Evolutionary conservation across 2,329 filamentous ascomycete genomes (phyloP), one percentile per base, ranked within the genome.

Genomic region (Bimuria novae-zelandiae): DNA sequence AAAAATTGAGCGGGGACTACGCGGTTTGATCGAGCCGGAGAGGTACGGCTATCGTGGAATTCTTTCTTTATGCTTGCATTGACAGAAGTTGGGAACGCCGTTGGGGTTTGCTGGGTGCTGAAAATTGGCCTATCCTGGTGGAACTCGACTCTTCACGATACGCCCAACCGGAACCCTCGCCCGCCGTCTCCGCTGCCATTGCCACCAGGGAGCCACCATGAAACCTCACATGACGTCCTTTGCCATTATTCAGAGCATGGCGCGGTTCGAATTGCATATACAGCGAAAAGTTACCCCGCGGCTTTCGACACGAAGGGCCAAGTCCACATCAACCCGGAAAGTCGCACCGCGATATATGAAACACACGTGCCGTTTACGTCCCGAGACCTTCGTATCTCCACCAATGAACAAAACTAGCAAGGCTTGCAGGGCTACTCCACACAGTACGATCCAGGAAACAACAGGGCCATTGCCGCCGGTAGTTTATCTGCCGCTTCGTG

Each of bases 301-400:
- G 23, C 33, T 8, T 37, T 4, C 43, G 43, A 46, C 35, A 30
- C 43, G 30, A 46, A 36, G 17, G 14, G 29, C 39, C 22, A 41
- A 27, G 39, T 27, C 41, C 41, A 46, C 44, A 23, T 29, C 22
- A 37, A 39, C 44, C 44, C 33, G 44, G 44, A 22, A 30, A 19
- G n/a, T 37, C 44, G 44, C 21, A 41, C 45, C 46, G 39, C 39
- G 17, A 29, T 49, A 57, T 30, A 60, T 57, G 46, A 55, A 21
- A 49, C 60, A 64, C 62, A 64, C 62, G 63, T 63, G 59, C 17
- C 50, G 56, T 61, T 45, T 51, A 47, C 54, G 52, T 37, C 33
- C 56, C 64, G 11, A 25, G 8, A 37, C 23, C 16, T 33, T 17
- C 33, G 37, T 35, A 52, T 57, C 41, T 65, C 60, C 64, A 61